Evolutionary conservation across 2,329 filamentous ascomycete species (phyloP).

Genomic region (Colletotrichum chrysophilum): DNA sequence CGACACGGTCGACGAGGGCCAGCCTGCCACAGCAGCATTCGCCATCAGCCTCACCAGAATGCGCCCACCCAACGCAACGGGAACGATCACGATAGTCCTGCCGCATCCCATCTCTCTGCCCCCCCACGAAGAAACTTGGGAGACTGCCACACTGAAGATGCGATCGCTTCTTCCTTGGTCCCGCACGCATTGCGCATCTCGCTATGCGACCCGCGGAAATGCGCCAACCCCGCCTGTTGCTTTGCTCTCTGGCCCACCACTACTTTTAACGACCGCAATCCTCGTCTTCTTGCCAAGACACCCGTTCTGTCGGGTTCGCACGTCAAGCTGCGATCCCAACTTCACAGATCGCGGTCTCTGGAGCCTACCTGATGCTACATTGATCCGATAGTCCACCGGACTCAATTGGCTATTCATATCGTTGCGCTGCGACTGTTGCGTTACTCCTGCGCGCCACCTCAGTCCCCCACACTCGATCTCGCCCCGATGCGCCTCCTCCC

Average conservation of each 20-base stretch:
- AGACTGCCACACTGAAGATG: neutral
- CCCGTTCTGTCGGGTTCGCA: neutral
- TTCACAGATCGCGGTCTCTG: neutral
- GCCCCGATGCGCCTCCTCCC: neutral
- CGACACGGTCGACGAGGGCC: neutral
- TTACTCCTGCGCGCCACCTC: neutral
- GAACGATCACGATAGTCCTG: neutral
- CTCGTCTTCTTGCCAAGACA: neutral
- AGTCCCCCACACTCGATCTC: neutral
- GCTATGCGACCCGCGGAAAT: neutral
- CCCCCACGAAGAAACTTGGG: neutral
- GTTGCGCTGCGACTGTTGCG: neutral
- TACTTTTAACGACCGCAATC: neutral
- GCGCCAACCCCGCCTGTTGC: slow-evolving; percentile 2
- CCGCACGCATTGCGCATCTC: neutral
- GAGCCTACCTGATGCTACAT: neutral
- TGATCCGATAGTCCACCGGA: neutral
- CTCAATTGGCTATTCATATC: neutral
- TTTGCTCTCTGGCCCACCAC: neutral
- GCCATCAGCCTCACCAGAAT: neutral
- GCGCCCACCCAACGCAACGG: neutral
- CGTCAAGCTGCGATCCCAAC: neutral
- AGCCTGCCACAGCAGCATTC: neutral
- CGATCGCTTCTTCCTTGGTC: neutral
- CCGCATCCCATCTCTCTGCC: neutral